Evolutionary conservation across 306 rosid genomes (phyloP), one percentile per base, ranked within the genome.

Genomic region (Inga oerstediana): DNA sequence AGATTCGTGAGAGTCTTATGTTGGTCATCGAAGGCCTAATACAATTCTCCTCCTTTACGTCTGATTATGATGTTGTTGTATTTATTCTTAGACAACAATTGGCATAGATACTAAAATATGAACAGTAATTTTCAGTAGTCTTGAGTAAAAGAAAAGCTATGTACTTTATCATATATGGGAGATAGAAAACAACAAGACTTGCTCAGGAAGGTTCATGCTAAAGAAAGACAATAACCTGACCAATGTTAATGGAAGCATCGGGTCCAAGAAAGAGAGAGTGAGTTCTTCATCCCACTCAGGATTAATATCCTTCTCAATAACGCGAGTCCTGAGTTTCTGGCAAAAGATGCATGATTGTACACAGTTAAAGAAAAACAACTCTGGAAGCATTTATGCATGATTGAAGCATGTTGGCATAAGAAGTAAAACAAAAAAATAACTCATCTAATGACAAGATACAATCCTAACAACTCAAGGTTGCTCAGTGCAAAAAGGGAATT

Each of bases 221-320:
- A 27, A 71, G 51, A 43, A 22, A 43, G 54, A 72, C 37, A 22
- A 20, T 13, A 45, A 44, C 67, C 76, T 90, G 85, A 92, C 98
- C 89, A 96, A 87, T 81, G 54, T 45, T 78, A 96, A 65, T 0
- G 85, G 87, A 27, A 71, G 43, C 76, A 27, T 85, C 78, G 95
- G 89, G 74, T 96, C 93, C 46, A 87, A 76, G 16, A 96, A 66
- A 65, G 98, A 89, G 51, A 96, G 93, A 3, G 97, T 94, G 69
- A 96, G 94, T 84, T 96, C 98, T 91, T 96, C 99, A 79, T 96
- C 89, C 99, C 99, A 96, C 86, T 84, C 94, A 2, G 99, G 98
- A 83, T 92, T 96, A 35, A 92, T 91, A 91, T 94, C 93, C 91
- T 89, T 94, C 62, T 87, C 91, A 48, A 91, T 90, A 81, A 96